Evolutionary conservation across 2,329 filamentous ascomycete genomes (phyloP).

Genomic region (Ustulina deusta): DNA sequence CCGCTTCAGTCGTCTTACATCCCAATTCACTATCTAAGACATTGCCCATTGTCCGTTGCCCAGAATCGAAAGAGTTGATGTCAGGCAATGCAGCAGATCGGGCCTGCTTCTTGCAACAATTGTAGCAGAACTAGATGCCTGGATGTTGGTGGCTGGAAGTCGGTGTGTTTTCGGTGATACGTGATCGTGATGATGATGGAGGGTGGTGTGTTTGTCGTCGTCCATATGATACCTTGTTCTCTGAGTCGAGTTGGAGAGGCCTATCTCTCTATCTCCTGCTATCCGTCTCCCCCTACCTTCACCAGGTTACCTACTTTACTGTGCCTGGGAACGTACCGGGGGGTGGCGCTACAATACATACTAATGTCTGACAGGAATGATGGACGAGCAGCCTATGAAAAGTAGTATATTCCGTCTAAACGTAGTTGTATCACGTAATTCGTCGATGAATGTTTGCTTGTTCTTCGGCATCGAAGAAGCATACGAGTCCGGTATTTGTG

Average conservation of each 20-base stretch:
- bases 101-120: background rate
- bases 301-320: background rate
- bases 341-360: background rate
- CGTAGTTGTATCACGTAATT: background rate
- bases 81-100: background rate
- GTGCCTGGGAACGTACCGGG: background rate
- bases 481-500: background rate
- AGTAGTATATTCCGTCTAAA: background rate
- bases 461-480: background rate
- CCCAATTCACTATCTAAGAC: background rate
- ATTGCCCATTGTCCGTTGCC: background rate
- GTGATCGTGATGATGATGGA: background rate
- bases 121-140: background rate
- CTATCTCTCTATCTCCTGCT: background rate
- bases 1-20: background rate
- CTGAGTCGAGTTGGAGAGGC: background rate
- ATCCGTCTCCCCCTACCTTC: background rate
- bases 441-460: background rate
- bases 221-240: background rate
- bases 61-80: background rate
- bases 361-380: constrained; percentile 1
- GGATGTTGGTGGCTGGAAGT: background rate
- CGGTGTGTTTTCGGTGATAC: constrained; percentile 12
- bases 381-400: background rate
- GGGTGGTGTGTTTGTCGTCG: background rate